Conservation (phyloP, 148 eudicot species). For the Tetragonia tetragonoides region DNA sequence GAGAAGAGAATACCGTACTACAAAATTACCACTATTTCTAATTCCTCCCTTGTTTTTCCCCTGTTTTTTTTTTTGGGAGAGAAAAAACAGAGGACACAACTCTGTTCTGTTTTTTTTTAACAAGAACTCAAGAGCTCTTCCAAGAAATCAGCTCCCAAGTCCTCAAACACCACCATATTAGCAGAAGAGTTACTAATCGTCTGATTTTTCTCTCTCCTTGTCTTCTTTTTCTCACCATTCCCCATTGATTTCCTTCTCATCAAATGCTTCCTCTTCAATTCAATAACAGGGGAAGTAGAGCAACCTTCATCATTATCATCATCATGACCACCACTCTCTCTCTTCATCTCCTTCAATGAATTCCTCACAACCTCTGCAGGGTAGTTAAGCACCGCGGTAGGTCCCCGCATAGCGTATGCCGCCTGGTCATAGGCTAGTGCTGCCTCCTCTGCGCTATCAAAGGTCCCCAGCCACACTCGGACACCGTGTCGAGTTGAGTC, state of each 20-base stretch:
- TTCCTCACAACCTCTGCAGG: conserved; percentile 45
- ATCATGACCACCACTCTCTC: not conserved
- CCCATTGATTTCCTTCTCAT: conserved; percentile 34
- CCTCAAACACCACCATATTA: conserved; percentile 48
- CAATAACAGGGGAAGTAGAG: conserved; percentile 47
- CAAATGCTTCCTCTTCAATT: conserved; percentile 49
- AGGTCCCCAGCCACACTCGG: conserved; percentile 70
- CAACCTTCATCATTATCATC: conserved; percentile 17
- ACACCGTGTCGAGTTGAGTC: conserved; percentile 58
- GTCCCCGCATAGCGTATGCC: conserved; percentile 55
- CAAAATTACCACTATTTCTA: not conserved
- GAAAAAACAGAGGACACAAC: conserved; percentile 15
- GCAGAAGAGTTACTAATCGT: not conserved
- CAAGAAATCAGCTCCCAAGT: conserved; percentile 60
- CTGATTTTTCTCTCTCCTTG: conserved; percentile 18
- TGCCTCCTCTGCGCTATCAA: conserved; percentile 60
- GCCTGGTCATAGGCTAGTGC: conserved; percentile 76
- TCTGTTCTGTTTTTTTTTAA: conserved; percentile 3
- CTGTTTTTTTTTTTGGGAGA: not conserved
- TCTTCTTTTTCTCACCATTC: conserved; percentile 10
- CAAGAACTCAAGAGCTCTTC: conserved; percentile 42
- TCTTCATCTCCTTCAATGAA: conserved; percentile 41
- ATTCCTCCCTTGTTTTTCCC: conserved; percentile 14
- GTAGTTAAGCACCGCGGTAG: conserved; percentile 53
- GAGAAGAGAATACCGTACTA: not conserved